Evolutionary conservation across 2,329 filamentous ascomycete genomes (phyloP).

Genomic region (Fusarium sp.): DNA sequence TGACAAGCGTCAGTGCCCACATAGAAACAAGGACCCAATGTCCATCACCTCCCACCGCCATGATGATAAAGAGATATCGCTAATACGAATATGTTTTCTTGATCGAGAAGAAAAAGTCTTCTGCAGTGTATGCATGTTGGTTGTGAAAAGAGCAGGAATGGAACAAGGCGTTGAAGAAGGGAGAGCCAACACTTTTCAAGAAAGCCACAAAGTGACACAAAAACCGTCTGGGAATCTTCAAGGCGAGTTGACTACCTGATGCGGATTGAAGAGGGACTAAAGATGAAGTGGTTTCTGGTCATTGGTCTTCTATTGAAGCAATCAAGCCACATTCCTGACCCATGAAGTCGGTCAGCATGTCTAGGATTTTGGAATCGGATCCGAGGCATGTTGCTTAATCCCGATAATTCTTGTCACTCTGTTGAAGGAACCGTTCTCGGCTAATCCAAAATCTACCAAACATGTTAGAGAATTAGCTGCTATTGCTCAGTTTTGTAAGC

Average conservation of each 20-base stretch:
- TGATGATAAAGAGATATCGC: background rate
- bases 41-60: conserved; percentile 36
- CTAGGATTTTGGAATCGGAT: background rate
- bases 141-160: background rate
- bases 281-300: background rate
- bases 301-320: background rate
- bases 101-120: background rate
- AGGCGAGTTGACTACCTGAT: background rate
- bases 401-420: background rate
- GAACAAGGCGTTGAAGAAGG: background rate
- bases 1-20: conserved; percentile 43
- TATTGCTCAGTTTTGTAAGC: background rate
- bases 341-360: background rate
- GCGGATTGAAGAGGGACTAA: background rate
- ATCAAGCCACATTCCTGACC: conserved; percentile 4
- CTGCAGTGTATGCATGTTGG: background rate
- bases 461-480: background rate
- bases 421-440: background rate
- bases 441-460: background rate
- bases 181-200: background rate
- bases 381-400: background rate
- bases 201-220: background rate
- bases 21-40: conserved; percentile 43
- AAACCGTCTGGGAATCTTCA: background rate
- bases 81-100: background rate